Base-by-base conservation (phyloP, 1,139 yeast genomes). In the Geotrichum carabidarum region DNA sequence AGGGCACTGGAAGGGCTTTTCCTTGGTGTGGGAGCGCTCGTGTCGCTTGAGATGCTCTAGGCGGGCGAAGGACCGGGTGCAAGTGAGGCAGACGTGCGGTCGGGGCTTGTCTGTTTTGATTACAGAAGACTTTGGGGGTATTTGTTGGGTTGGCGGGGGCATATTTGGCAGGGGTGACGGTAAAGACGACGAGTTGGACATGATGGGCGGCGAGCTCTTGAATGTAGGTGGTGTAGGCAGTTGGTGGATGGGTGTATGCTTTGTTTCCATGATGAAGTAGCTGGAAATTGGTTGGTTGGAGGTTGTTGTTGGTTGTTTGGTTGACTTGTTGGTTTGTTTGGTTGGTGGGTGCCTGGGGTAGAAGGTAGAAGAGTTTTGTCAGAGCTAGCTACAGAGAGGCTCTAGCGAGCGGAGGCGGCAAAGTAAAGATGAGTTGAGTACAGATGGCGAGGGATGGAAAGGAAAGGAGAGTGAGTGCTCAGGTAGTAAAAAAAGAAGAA, bases 51-150 rank as follows among this genome's bases (percentile, higher is more conserved):
- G 78, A 70, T 93, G 99, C 70, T 93, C 99, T 56, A 89, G 78
- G 52, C 99, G 78, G 2, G 97, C 98, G 77, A 93, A 93, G 2
- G 97, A 96, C 60, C 99, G 78, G 0, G 98, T 89, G 70, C 99
- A 93, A 11, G 86, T 86, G 31, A 83, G 79, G 69, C 99, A 93
- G 34, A 88, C 83, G 67, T 88, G 94, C 8, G 96, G 93, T 56
- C 98, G 76, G 2, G 98, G 98, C 67, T 89, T 89, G 66, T 86
- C 89, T 0, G 93, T 88, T 69, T 89, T 86, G 65, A 87, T 85
- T 60, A 84, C 79, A 53, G 88, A 84, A 8, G 94, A 84, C 66
- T 89, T 89, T 63, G 86, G 85, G 36, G 96, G 96, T 47, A 89
- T 88, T 11, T 95, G 95, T 68, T 83, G 84, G 37, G 75, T 71